Conservation (phyloP, 345 rosid species). For the Microthlaspi erraticum region DNA sequence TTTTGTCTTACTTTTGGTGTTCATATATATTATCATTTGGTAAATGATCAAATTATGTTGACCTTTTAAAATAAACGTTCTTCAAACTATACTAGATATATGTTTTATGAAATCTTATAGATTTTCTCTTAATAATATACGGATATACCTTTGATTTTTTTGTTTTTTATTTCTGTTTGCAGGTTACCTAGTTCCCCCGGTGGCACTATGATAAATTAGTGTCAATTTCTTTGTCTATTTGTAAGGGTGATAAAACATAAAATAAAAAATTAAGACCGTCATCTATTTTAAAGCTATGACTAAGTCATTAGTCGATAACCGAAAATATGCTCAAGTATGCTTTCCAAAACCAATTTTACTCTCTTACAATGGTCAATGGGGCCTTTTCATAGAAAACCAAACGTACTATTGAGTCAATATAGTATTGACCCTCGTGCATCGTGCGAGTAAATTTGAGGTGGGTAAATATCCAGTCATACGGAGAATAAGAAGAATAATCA, state of each 20-base stretch:
- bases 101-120: no score
- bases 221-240: neutral
- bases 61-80: no score
- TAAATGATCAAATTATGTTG: no score
- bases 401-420: no score
- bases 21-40: no score
- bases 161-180: neutral
- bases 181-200: slow-evolving; percentile 18
- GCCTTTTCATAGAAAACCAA: no score
- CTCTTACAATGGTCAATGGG: no score
- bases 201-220: neutral
- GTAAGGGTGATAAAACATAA: no score
- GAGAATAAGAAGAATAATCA: no score
- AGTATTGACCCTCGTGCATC: neutral
- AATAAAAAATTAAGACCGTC: neutral
- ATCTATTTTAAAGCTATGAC: neutral
- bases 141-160: neutral
- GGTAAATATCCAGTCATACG: neutral
- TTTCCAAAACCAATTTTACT: no score
- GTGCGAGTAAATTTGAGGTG: neutral
- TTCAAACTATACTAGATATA: no score
- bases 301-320: neutral
- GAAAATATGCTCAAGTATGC: neutral
- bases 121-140: neutral
- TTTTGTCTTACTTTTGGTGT: no score